Percentiles rank a stretch among this genome's conserved stretches.
Evolutionary conservation across 164 flowering plant genomes (phyloP).

Genomic region (Liriodendron chinense): DNA sequence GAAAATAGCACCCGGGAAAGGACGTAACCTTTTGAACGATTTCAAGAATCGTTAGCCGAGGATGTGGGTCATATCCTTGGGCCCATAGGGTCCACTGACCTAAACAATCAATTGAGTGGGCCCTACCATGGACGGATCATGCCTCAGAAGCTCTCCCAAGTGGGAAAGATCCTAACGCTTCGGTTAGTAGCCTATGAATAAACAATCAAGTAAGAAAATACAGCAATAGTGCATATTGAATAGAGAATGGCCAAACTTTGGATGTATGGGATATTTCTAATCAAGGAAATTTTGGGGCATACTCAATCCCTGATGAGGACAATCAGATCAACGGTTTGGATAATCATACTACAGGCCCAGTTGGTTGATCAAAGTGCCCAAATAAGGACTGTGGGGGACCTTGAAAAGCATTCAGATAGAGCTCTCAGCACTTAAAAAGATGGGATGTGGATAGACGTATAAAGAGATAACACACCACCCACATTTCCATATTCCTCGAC

Average conservation of each 20-base stretch:
- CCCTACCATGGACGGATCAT: not conserved
- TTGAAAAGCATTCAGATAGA: not conserved
- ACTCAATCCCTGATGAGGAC: no score
- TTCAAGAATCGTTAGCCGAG: not conserved
- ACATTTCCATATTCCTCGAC: slow-evolving; percentile 4
- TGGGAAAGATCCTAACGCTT: not conserved
- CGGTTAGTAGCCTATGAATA: not conserved
- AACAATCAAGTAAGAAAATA: not conserved
- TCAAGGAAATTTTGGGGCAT: no score
- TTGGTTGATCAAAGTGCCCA: no score
- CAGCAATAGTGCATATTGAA: not conserved
- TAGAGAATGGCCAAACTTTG: no score
- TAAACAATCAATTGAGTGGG: not conserved
- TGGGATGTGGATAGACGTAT: not conserved
- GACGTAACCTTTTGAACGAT: not conserved
- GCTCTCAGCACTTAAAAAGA: not conserved
- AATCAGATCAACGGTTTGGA: no score
- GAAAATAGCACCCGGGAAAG: not conserved
- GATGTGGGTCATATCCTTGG: not conserved
- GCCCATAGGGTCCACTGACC: not conserved
- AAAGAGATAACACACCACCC: slow-evolving; percentile 12
- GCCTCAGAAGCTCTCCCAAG: not conserved
- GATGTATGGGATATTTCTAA: no score
- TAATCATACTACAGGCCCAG: no score
- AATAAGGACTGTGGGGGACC: not conserved